Percentiles rank a stretch among this genome's conserved stretches.
These are phyloP conservation scores for Actinomucor elegans DNA, from an alignment of 371 early-diverging fungal species.

Conservation along the genomic window DNA sequence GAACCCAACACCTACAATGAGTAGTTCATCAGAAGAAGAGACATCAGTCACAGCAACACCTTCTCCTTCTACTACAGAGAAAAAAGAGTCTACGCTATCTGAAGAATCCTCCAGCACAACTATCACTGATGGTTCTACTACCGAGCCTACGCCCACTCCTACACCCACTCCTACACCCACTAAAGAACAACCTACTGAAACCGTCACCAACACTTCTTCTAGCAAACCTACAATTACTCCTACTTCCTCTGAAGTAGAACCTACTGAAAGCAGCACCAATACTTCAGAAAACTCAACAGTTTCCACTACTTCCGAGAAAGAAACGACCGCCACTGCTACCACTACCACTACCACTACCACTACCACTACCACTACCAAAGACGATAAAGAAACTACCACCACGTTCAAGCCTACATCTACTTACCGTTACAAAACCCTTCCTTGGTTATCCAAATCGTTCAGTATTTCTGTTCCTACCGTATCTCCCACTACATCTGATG, in stretches of 20 bases:
- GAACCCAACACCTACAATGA: background rate
- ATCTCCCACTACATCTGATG: conserved; percentile 2
- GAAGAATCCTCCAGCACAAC: background rate
- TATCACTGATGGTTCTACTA: background rate
- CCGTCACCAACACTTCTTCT: background rate
- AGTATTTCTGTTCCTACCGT: conserved; percentile 37
- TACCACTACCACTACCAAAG: background rate
- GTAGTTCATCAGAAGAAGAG: background rate
- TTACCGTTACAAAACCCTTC: conserved; percentile 30
- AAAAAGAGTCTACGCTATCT: background rate
- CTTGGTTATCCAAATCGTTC: conserved; percentile 25
- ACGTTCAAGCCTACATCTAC: conserved; percentile 26
- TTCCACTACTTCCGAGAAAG: background rate
- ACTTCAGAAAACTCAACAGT: background rate
- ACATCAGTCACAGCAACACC: background rate
- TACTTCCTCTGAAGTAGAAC: too few species aligned
- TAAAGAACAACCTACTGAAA: background rate
- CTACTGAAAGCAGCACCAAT: too few species aligned
- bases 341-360: background rate
- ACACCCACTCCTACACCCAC: too few species aligned
- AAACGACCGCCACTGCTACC: background rate
- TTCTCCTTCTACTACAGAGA: background rate
- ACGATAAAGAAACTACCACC: background rate
- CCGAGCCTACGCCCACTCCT: background rate
- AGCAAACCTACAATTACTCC: background rate